These are phyloP conservation scores for Paramyrothecium sp. DNA, from an alignment of 2,329 filamentous ascomycete species.

Conservation along the genomic window DNA sequence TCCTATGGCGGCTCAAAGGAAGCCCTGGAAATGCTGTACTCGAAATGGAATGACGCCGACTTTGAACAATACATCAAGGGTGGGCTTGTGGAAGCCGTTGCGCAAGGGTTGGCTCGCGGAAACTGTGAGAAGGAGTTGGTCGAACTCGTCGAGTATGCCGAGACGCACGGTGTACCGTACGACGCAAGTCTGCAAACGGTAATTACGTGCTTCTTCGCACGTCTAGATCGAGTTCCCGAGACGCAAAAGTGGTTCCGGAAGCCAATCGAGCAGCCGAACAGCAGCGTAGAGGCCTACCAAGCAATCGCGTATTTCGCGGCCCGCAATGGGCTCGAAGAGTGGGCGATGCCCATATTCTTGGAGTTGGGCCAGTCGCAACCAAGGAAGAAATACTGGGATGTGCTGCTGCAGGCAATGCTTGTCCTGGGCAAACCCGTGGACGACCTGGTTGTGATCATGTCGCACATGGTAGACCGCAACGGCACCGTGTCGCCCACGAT, in stretches of 20 bases:
- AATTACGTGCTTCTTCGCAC: slow-evolving; percentile 63
- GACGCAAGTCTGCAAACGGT: slow-evolving; percentile 46
- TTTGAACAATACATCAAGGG: not conserved
- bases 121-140: slow-evolving; percentile 57
- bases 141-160: slow-evolving; percentile 51
- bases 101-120: slow-evolving; percentile 59
- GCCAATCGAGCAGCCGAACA: slow-evolving; percentile 34
- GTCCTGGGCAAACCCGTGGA: slow-evolving; percentile 64
- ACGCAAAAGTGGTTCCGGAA: slow-evolving; percentile 68
- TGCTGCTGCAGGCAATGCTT: slow-evolving; percentile 71
- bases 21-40: slow-evolving; percentile 43
- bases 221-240: slow-evolving; percentile 53
- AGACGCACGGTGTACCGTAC: slow-evolving; percentile 43
- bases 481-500: slow-evolving; percentile 58
- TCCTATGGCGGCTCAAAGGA: slow-evolving; percentile 54
- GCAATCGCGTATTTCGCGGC: slow-evolving; percentile 49
- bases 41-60: slow-evolving; percentile 23
- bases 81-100: slow-evolving; percentile 24
- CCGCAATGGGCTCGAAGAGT: slow-evolving; percentile 57
- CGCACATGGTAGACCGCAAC: slow-evolving; percentile 65
- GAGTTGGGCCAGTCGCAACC: slow-evolving; percentile 45
- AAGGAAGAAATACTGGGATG: slow-evolving; percentile 64
- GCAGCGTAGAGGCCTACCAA: slow-evolving; percentile 21
- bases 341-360: slow-evolving; percentile 61
- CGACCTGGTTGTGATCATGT: slow-evolving; percentile 54